Evolutionary conservation across 148 eudicot species (phyloP), one percentile per base, ranked within the genome.

Genomic region (Vaccinium corymbosum): DNA sequence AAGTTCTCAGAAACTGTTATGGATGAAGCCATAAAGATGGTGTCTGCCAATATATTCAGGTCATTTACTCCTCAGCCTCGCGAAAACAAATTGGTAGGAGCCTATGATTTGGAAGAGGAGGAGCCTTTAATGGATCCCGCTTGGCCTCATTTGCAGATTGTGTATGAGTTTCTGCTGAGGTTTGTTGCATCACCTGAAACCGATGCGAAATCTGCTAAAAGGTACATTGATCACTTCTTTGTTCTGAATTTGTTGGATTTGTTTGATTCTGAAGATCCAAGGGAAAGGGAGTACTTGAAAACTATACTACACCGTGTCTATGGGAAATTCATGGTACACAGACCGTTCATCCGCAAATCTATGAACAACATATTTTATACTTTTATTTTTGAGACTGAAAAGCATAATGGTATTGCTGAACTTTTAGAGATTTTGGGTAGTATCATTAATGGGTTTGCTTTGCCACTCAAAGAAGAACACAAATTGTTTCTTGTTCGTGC

Each of bases 291-390:
- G 49, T 93, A 91, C 83, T 82, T 94, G 76, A 94, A 94, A 83
- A 91, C 95, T 2, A 89, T 94, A 72, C 86, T 94, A 3, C 98
- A 94, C 71, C 90, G 97, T 1, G 88, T 92, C 11, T 93, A 93
- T 84, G 97, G 97, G 49, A 94, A 94, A 72, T 94, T 94, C 77
- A 94, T 93, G 94, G 94, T 93, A 10, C 95, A 94, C 82, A 91
- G 94, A 11, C 95, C 95, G 1, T 93, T 88, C 79, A 93, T 94
- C 75, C 87, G 94, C 83, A 94, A 90, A 86, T 87, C 92, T 22
- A 93, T 94, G 79, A 94, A 94, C 85, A 90, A 89, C 74, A 89
- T 92, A 81, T 93, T 94, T 77, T 93, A 89, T 83, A 86, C 79
- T 66, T 94, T 93, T 85, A 83, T 92, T 46, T 91, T 90, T 38